Base-by-base conservation (phyloP, 83 land plant species). In the Diphasiastrum complanatum region DNA sequence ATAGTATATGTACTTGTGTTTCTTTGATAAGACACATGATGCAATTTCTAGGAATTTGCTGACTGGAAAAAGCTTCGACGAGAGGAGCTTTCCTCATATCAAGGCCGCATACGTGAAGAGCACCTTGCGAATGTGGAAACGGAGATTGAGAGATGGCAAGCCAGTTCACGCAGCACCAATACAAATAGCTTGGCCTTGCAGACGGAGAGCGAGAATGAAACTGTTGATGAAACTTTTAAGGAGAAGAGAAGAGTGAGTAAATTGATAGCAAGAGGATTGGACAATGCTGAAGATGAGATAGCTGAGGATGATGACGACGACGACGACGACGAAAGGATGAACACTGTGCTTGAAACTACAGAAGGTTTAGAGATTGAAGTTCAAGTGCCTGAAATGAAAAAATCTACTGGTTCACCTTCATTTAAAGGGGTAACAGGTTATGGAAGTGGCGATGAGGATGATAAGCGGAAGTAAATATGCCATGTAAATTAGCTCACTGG, bases 41-140 rank as follows among this genome's bases (percentile, higher is more conserved):
- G n/a, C n/a, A n/a, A 20, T 30, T 48, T 52, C 14, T 79, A 92
- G 98, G 77, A 52, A 5, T 79, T 92, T 49, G 55, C 29, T 28
- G 84, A 88, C 55, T 92, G 98, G 98, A 92, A 85, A 65, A 45
- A 70, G 18, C 70, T 77, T 2, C 70, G 91, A 25, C 79, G 86
- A 49, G 82, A 79, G 47, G 96, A 92, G 61, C 73, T 92, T 22
- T 68, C 81, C 8, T 76, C 81, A 41, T 85, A 76, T 58, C 96
- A 87, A 73, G 81, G 83, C 70, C 79, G 85, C 59, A 58, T 85
- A 29, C 71, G 32, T 3, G 95, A 83, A 36, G 77, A 77, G 45
- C 78, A 68, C 54, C 36, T 87, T 46, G 75, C 93, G 11, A 84
- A 87, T 67, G 89, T 72, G 18, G 83, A 84, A 38, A 58, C 72